Base-by-base conservation (phyloP, 768 basidiomycete species). In the Gyrodon lividus region DNA sequence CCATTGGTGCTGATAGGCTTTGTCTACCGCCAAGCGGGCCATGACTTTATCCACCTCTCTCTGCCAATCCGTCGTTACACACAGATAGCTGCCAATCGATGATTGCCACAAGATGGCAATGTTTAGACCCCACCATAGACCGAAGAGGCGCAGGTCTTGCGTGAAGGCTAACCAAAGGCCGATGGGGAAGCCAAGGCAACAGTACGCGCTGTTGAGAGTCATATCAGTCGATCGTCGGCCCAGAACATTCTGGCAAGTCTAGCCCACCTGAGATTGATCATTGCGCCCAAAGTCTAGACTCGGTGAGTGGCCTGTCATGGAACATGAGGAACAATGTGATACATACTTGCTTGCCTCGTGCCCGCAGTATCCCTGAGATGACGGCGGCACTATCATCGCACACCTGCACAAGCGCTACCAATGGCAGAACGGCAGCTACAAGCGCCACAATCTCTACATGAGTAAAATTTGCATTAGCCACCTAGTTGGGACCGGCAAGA, bases 51-150 rank as follows among this genome's bases (percentile, higher is more conserved):
- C 60, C 10, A 88, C 85, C 67, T 92, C 86, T 41, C 66, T 66
- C 7, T 81, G 62, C 89, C 89, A 92, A 66, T 92, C 80, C 6
- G 87, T 80, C 35, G 69, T 60, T 8, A 87, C 8, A 50, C 76
- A 82, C 6, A 90, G 59, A 58, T 74, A 75, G 1, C 78, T 75
- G 3, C 81, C 81, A 9, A 81, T 60, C 6, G 76, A 64, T 0
- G 83, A 12, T 80, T 74, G 41, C 74, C 65, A 1, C 78, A 78
- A 23, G 92, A 64, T 64, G 12, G 67, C 65, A 12, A 84, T 62
- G 0, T 86, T 87, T n/a, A 95, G 72, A 16, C 93, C 93, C 44
- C 86, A 75, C 94, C 93, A 97, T 5, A 97, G 73, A 0, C 94
- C 94, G 28, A 78, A 74, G 22, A 97, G 74, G 2, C 77, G 79